phyloP scores from a whole-genome alignment of 257 asterid genomes.

The Solanum okadae region DNA sequence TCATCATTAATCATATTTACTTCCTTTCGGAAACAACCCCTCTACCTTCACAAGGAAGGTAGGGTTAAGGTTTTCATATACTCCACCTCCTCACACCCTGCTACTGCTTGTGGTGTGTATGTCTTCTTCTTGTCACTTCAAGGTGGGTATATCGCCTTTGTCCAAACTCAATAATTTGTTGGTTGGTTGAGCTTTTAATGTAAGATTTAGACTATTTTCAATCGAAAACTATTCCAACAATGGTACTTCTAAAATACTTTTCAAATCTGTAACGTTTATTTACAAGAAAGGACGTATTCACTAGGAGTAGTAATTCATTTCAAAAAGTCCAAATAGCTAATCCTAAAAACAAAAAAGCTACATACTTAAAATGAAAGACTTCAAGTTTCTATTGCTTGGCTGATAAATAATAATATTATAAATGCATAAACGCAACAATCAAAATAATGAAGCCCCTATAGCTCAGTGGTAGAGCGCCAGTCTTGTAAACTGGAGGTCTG shows the following conservation, averaged over 20 bases:
- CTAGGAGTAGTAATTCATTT: background rate
- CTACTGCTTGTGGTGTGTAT: background rate
- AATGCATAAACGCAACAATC: too few species aligned
- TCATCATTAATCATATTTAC: background rate
- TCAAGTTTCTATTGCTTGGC: background rate
- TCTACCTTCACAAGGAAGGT: background rate
- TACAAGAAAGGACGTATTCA: background rate
- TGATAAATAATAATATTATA: too few species aligned
- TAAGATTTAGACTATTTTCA: background rate
- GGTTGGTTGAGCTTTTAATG: background rate
- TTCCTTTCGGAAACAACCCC: background rate
- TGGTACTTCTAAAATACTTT: background rate
- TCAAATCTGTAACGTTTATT: background rate
- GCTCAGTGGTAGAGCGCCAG: constrained; percentile 1
- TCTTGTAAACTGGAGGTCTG: constrained; percentile 1
- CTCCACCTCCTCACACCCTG: background rate
- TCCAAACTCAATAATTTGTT: too few species aligned
- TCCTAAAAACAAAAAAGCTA: background rate
- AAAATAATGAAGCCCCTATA: background rate
- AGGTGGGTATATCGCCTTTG: background rate
- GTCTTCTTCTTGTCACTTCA: background rate
- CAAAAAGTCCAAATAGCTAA: background rate
- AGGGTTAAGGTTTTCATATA: background rate
- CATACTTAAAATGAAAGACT: background rate
- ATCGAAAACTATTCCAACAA: background rate